Evolutionary conservation across 2,329 filamentous ascomycete genomes (phyloP), one percentile per base, ranked within the genome.

Genomic region (Pseudogymnoascus sp.): DNA sequence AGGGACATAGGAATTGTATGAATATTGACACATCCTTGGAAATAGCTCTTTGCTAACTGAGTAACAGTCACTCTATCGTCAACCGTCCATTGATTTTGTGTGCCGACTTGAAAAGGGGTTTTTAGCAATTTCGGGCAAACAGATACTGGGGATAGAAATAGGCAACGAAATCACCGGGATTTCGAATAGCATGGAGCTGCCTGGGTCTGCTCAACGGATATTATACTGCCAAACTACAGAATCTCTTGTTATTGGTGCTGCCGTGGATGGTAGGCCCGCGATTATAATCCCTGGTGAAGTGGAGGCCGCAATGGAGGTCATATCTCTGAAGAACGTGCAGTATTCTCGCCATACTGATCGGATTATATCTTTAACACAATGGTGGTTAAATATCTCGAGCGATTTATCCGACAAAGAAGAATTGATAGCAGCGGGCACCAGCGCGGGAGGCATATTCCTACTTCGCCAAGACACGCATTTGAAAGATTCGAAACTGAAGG

Each of bases 221-320:
- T 70, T 87, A 3, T 85, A 83, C 67, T 86, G 82, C 1, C 74
- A 78, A 36, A 72, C 72, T 6, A 76, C 84, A 57, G 75, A 80
- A 13, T 39, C 82, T 76, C 64, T 75, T 83, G 29, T 87, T 39
- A 81, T 83, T n/a, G 81, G 78, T 0, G 74, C 82, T 15, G 72
- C 74, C 8, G 67, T 74, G 8, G 71, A 76, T 3, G 71, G 76
- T 4, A 72, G 72, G 29, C 75, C 82, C 7, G 81, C 78, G 1
- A 69, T 87, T 26, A 73, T 77, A 24, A 86, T 87, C 61, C 70
- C 87, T 31, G 81, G 29, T 29, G 35, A 17, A 54, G 47, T 33
- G 15, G 47, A n/a, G 17, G n/a, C 29, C 5, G 47, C n/a, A 31
- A 54, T 15, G 8, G 47, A 54, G 31, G 15, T 54, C n/a, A 54